A percentile compares a stretch with the other conserved stretches of the same genome.
Conservation (phyloP, 805 yeast species). For the Candida sonorensis region DNA sequence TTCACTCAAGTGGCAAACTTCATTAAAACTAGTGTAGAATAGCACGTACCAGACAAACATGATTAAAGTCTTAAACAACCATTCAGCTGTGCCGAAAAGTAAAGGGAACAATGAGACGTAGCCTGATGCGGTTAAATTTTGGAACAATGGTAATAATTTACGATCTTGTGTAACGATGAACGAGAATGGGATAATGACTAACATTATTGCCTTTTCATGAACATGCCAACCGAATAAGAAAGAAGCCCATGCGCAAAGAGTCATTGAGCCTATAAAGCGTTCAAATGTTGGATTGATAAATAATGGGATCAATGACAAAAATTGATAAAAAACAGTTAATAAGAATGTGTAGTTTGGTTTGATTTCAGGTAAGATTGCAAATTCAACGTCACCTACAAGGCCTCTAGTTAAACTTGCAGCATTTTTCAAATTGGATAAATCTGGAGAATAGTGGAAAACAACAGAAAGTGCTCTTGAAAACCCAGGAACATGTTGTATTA, state of each 20-base stretch:
- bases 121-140: conserved; percentile 70
- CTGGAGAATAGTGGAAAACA: no score
- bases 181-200: conserved; percentile 82
- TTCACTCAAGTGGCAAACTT: conserved; percentile 45
- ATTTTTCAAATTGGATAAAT: conserved; percentile 5
- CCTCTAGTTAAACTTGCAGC: conserved; percentile 56
- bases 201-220: conserved; percentile 93
- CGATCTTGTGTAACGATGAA: conserved; percentile 68
- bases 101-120: conserved; percentile 86
- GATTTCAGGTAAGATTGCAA: conserved; percentile 73
- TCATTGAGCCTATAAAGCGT: conserved; percentile 75
- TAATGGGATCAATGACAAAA: conserved; percentile 67
- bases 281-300: conserved; percentile 66
- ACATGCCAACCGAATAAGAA: conserved; percentile 98
- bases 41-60: conserved; percentile 83
- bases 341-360: conserved; percentile 72
- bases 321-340: conserved; percentile 78
- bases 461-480: conserved; percentile 33
- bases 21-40: conserved; percentile 64
- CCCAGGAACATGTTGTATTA: conserved; percentile 35
- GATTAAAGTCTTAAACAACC: conserved; percentile 66
- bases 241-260: conserved; percentile 86
- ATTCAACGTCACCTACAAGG: conserved; percentile 83
- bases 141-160: conserved; percentile 64
- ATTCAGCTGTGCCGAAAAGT: conserved; percentile 71